phyloP scores from a whole-genome alignment of 306 rosid species.

The Cucumis hystrix region DNA sequence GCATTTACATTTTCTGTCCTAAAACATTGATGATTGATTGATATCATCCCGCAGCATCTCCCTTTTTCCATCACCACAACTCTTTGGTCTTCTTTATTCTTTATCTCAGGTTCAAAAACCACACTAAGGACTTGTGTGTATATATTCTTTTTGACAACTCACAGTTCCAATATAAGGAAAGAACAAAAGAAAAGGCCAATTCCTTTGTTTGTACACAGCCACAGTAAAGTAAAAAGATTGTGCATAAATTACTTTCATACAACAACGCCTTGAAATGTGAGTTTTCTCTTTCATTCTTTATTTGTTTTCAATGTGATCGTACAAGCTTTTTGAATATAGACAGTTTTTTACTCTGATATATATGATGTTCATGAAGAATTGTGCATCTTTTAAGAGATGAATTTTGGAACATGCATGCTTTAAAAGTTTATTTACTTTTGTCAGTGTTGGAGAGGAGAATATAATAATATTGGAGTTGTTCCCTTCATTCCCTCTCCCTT shows the following conservation, averaged over 20 bases:
- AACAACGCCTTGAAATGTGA: conserved; percentile 55
- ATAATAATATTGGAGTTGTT: background rate
- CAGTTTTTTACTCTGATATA: background rate
- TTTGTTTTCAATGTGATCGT: background rate
- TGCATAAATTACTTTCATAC: conserved; percentile 33
- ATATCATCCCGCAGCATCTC: no score
- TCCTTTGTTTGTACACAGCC: background rate
- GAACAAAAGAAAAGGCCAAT: background rate
- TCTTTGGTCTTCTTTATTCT: no score
- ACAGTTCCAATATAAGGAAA: no score
- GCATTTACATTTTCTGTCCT: no score
- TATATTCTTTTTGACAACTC: no score
- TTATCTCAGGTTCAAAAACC: no score
- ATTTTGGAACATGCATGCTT: background rate
- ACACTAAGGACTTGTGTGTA: no score
- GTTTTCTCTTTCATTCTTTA: conserved; percentile 6
- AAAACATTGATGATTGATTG: no score
- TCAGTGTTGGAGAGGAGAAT: background rate
- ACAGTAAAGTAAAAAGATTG: no score
- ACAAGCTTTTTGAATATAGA: background rate
- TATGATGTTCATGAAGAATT: background rate
- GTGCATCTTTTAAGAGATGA: conserved; percentile 1
- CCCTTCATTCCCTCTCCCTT: background rate
- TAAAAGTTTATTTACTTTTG: background rate
- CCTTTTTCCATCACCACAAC: no score